A percentile compares a stretch with the other conserved stretches of the same genome.
Evolutionary conservation across 2,329 filamentous ascomycete genomes (phyloP).

Genomic region (Alternaria angustiovoidea): DNA sequence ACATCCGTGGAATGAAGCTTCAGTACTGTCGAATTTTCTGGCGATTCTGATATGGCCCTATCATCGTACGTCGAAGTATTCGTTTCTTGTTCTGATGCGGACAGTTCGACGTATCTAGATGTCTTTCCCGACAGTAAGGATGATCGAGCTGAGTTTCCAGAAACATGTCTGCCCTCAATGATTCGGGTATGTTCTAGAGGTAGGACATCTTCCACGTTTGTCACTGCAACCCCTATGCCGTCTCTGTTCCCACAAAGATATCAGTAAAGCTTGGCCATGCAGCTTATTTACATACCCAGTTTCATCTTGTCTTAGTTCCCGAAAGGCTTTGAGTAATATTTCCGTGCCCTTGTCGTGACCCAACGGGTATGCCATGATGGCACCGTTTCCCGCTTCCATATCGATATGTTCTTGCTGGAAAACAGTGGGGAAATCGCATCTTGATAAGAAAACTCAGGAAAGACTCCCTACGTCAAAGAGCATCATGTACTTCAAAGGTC

Average conservation of each 20-base stretch:
- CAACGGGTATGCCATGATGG: neutral
- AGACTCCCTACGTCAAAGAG: neutral
- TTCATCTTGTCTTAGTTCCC: neutral
- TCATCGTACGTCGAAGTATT: neutral
- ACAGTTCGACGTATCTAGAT: neutral
- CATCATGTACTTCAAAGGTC: neutral
- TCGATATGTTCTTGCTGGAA: neutral
- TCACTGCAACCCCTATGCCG: neutral
- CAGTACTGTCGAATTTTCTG: neutral
- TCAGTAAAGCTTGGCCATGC: neutral
- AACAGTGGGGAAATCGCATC: neutral
- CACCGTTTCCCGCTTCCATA: slow-evolving; percentile 1
- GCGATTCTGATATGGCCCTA: neutral
- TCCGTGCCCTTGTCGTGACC: neutral
- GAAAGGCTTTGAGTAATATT: slow-evolving; percentile 2
- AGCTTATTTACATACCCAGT: slow-evolving; percentile 4
- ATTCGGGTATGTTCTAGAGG: neutral
- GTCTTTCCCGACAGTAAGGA: neutral
- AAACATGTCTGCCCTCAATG: neutral
- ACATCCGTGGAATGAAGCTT: neutral
- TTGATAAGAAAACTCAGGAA: neutral
- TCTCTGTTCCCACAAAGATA: neutral
- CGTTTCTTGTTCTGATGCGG: neutral
- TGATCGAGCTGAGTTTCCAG: neutral
- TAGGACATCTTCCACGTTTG: neutral